Evolutionary conservation across 805 yeast genomes (phyloP), one percentile per base, ranked within the genome.

Genomic region (Danielia reshetovae): DNA sequence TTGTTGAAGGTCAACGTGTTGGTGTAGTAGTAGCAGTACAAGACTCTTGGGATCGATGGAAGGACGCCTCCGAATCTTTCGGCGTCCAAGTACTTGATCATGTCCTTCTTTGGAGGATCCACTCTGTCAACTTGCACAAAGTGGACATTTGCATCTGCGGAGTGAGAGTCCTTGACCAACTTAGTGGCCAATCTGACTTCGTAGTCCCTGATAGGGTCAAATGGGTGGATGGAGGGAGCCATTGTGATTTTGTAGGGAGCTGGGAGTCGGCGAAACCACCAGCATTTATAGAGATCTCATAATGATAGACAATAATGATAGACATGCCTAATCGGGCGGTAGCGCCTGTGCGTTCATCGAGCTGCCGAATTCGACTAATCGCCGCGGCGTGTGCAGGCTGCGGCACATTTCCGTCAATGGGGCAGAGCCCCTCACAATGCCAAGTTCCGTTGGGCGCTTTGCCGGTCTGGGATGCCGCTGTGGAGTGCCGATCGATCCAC

Each of bases 81-180:
- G 36, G 84, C 80, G 40, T 78, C 81, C 43, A 85, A 65, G 59
- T 70, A 84, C 49, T 70, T 74, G 43, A 77, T 52, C 81, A 85
- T 79, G 42, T 72, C 78, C 48, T 72, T 65, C 71, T 85, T 85
- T 41, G 94, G 89, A 22, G 95, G 95, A 54, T 85, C 94, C 30
- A 74, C 48, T 55, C 79, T 72, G 54, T 82, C 89, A 40, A 79
- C 61, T 55, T 77, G 84, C 33, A 74, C 69, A 56, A 81, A 81
- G 56, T 79, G 84, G 34, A 80, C 75, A 45, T 67, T 62, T 31
- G 70, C 75, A 12, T 62, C 51, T 21, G 74, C 74, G 13, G 76
- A 69, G 52, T 74, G 60, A 35, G 72, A 52, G 53, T 75, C 81
- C 61, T 79, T 80, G 59, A 80, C 62, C 40, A 80, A 68, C 58